phyloP scores from a whole-genome alignment of 805 yeast genomes.

The Schwanniomyces pseudopolymorphus region DNA sequence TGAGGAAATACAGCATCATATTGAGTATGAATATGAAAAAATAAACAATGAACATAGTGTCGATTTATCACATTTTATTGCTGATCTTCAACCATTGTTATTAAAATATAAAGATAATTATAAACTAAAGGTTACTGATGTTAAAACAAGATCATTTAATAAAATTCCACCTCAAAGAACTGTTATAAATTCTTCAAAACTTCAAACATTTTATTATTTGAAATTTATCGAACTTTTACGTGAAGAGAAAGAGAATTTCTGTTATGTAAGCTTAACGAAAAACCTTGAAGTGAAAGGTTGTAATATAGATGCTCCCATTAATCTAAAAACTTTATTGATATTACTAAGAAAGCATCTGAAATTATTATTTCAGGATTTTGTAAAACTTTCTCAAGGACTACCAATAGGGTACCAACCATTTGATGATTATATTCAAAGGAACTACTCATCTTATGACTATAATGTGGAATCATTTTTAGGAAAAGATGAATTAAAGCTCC shows the following conservation, averaged over 20 bases:
- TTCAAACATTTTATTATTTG: constrained; percentile 64
- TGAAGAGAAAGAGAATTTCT: constrained; percentile 16
- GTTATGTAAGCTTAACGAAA: constrained; percentile 43
- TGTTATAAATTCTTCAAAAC: constrained; percentile 48
- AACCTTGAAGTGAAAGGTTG: constrained; percentile 49
- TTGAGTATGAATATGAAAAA: constrained; percentile 12
- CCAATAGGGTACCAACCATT: constrained; percentile 40
- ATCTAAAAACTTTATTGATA: constrained; percentile 37
- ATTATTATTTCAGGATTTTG: constrained; percentile 42
- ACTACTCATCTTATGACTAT: neutral
- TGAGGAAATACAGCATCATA: constrained; percentile 19
- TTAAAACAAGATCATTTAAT: constrained; percentile 55
- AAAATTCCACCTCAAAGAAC: constrained; percentile 49
- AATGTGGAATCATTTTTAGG: constrained; percentile 6
- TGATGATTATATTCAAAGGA: constrained; percentile 24
- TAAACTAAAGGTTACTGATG: constrained; percentile 39
- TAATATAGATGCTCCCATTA: constrained; percentile 49
- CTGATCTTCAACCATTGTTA: constrained; percentile 12
- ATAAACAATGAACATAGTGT: constrained; percentile 17
- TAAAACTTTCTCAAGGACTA: constrained; percentile 45
- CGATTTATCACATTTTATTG: constrained; percentile 27
- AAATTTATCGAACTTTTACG: constrained; percentile 43
- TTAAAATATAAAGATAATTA: constrained; percentile 10
- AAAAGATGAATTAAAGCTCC: constrained; percentile 5
- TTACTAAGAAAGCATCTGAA: constrained; percentile 36